A percentile compares a stretch with the other conserved stretches of the same genome.
phyloP scores from a whole-genome alignment of 805 yeast genomes.

The Hemisphaericaspora nanyangensis region DNA sequence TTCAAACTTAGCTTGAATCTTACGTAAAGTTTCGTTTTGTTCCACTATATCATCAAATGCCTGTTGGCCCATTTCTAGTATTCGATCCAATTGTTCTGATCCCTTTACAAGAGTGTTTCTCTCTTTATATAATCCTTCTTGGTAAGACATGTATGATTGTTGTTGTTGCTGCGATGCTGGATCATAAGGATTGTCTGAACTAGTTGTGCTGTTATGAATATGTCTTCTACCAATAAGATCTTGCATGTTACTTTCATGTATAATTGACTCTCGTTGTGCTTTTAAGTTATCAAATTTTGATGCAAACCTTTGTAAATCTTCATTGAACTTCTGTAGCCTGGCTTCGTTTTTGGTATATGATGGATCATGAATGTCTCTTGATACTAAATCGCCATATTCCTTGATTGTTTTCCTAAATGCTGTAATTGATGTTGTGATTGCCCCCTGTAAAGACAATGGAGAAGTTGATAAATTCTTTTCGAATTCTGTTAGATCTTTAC shows the following conservation, averaged over 20 bases:
- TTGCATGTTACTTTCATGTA: slow-evolving; percentile 44
- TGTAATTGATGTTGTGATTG: slow-evolving; percentile 75
- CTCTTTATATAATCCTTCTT: slow-evolving; percentile 70
- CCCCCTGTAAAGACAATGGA: slow-evolving; percentile 73
- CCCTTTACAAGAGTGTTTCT: slow-evolving; percentile 61
- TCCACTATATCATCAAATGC: slow-evolving; percentile 83
- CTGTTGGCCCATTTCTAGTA: slow-evolving; percentile 82
- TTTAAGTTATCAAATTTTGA: slow-evolving; percentile 52
- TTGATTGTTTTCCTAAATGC: slow-evolving; percentile 72
- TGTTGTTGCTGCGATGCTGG: slow-evolving; percentile 14
- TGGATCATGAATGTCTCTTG: slow-evolving; percentile 54
- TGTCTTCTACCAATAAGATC: slow-evolving; percentile 55
- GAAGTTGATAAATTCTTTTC: slow-evolving; percentile 64
- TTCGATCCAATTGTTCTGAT: slow-evolving; percentile 80
- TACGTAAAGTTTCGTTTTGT: slow-evolving; percentile 69
- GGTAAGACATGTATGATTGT: slow-evolving; percentile 33
- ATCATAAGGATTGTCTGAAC: slow-evolving; percentile 50
- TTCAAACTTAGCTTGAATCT: slow-evolving; percentile 60
- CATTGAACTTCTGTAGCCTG: slow-evolving; percentile 56
- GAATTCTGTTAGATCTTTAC: slow-evolving; percentile 63
- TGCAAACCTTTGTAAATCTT: slow-evolving; percentile 43
- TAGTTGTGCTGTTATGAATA: slow-evolving; percentile 16
- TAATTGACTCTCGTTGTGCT: slow-evolving; percentile 49
- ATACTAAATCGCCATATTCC: slow-evolving; percentile 56
- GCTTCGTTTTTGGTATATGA: slow-evolving; percentile 45